Conservation (phyloP, 345 rosid genomes). For the Salix arbutifolia region DNA sequence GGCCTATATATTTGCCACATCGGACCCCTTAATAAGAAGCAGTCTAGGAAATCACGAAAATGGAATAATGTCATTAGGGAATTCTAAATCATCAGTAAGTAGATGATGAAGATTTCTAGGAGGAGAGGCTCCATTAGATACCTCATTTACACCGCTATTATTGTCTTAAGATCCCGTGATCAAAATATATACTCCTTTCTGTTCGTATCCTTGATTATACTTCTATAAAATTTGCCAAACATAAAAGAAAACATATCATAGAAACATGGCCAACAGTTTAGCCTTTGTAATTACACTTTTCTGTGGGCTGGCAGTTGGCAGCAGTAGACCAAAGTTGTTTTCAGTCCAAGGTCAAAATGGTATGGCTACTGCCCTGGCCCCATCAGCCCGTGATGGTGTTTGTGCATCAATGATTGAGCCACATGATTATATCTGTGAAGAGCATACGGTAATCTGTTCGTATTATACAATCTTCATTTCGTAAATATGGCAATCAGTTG, state of each 20-base stretch:
- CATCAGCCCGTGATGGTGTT: slow-evolving; percentile 6
- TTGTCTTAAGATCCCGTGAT: not conserved
- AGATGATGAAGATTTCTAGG: not conserved
- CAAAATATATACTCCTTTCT: not conserved
- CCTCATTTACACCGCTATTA: not conserved
- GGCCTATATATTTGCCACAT: slow-evolving; percentile 1
- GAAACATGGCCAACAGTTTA: slow-evolving; percentile 7
- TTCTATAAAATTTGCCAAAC: slow-evolving; percentile 5
- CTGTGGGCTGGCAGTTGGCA: slow-evolving; percentile 10
- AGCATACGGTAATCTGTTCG: slow-evolving; percentile 5
- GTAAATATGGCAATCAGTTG: not conserved
- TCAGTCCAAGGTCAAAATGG: not conserved
- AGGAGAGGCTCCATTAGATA: not conserved
- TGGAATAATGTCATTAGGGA: not conserved
- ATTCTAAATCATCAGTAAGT: not conserved
- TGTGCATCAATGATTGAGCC: slow-evolving; percentile 11
- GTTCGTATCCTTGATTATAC: not conserved
- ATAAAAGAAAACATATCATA: not conserved
- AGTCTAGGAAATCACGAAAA: not conserved
- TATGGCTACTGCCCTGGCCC: not conserved
- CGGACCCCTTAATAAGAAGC: too few relatives aligned
- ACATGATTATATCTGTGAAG: slow-evolving; percentile 15
- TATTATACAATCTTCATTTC: not conserved
- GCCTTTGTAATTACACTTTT: slow-evolving; percentile 1
- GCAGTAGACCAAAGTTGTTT: slow-evolving; percentile 6